Base-by-base conservation (phyloP, 345 rosid species). In the Linum trigynum region DNA sequence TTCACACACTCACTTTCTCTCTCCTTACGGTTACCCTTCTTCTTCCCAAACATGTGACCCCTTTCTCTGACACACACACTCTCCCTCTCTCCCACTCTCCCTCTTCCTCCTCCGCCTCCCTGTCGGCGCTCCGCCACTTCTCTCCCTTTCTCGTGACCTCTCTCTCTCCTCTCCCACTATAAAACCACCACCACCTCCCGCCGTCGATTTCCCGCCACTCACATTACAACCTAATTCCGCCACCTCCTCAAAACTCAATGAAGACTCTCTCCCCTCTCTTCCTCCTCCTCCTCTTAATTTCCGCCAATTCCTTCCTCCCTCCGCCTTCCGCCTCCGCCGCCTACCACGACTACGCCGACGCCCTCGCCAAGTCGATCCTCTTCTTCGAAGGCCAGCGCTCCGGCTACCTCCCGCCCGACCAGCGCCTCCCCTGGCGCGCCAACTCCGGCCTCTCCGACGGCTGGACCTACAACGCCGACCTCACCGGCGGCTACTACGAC, bases 331-430 rank as follows among this genome's bases (percentile, higher is more conserved):
- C 10, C 10, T 11, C 4, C 51, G 7, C 51, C 51, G 51, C 51
- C 51, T 57, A 16, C 60, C 60, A 8, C 60, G 37, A 14, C 32
- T 57, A 57, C 60, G 36, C 37, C 60, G 60, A 23, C 60, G 60
- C 60, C 1, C 38, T 57, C 37, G 7, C 60, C 60, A 57, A 57
- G 17, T 57, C 60, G 3, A 57, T 57, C 60, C 60, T 57, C 37
- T 57, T 57, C 60, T 57, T 57, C 60, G 60, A 57, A 11, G 60
- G 60, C 37, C 60, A 57, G 60, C 60, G 60, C 7, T 57, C 60
- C 37, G 60, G 60, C 37, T 57, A 17, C 60, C 60, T 57, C 60
- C 60, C 60, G 36, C 37, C 15, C 35, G 60, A 57, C 60, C 60
- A 57, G 60, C 60, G 60, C 5, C 37, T 36, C 2, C 2, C 60